phyloP scores from a whole-genome alignment of 2,329 filamentous ascomycete genomes.

The Penicillium polonicum region DNA sequence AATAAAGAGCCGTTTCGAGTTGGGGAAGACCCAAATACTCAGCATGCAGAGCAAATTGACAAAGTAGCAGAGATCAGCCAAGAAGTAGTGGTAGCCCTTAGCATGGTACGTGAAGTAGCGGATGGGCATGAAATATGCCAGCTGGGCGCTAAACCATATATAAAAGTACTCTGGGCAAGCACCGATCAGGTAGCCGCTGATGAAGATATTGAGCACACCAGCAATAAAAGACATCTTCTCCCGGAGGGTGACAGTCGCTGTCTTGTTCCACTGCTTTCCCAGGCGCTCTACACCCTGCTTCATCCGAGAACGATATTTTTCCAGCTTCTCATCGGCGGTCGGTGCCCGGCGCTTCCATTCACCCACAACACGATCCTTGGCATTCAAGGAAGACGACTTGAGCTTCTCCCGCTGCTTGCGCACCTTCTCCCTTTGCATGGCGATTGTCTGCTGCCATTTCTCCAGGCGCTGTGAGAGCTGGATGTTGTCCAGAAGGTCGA shows the following conservation, averaged over 20 bases:
- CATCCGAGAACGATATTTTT: slow-evolving; percentile 87
- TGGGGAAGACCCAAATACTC: slow-evolving; percentile 85
- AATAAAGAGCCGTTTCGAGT: slow-evolving; percentile 87
- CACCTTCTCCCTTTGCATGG: slow-evolving; percentile 80
- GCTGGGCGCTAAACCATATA: slow-evolving; percentile 83
- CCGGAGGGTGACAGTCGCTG: slow-evolving; percentile 78
- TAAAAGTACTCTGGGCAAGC: slow-evolving; percentile 83
- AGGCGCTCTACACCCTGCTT: slow-evolving; percentile 83
- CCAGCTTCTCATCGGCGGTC: slow-evolving; percentile 85
- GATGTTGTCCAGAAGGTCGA: slow-evolving; percentile 91
- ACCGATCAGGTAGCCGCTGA: slow-evolving; percentile 91
- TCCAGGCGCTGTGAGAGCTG: slow-evolving; percentile 87
- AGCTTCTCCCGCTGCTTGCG: slow-evolving; percentile 77
- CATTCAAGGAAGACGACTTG: slow-evolving; percentile 70
- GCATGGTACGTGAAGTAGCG: slow-evolving; percentile 87
- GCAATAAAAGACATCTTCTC: slow-evolving; percentile 97
- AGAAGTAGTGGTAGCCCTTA: slow-evolving; percentile 93
- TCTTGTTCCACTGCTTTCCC: slow-evolving; percentile 82
- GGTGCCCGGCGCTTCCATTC: slow-evolving; percentile 87
- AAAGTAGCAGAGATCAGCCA: slow-evolving; percentile 97
- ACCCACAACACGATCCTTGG: slow-evolving; percentile 86
- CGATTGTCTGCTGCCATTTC: slow-evolving; percentile 79
- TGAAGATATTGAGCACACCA: slow-evolving; percentile 94
- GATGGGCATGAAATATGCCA: slow-evolving; percentile 95
- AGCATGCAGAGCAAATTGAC: slow-evolving; percentile 84